phyloP scores from a whole-genome alignment of 495 filamentous ascomycete species.

The Tuber magnatum region DNA sequence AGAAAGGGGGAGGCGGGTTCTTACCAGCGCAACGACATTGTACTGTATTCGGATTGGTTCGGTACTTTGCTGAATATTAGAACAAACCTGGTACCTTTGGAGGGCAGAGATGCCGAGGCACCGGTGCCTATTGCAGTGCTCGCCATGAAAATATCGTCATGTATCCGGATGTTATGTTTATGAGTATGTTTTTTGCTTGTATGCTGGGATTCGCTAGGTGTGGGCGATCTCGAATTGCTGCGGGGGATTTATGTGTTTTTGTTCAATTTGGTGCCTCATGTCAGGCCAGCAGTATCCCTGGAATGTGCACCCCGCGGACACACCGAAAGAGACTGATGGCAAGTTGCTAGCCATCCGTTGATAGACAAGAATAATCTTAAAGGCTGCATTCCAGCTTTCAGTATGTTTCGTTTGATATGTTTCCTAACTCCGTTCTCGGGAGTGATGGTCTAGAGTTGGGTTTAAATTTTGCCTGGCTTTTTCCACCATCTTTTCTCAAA shows the following conservation, averaged over 20 bases:
- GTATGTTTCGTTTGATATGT: neutral
- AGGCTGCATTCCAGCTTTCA: neutral
- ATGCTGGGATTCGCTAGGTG: neutral
- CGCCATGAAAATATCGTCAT: neutral
- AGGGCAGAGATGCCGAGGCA: neutral
- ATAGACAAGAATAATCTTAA: neutral
- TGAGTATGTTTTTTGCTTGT: neutral
- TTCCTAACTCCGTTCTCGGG: neutral
- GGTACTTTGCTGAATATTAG: neutral
- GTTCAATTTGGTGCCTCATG: slow-evolving; percentile 1
- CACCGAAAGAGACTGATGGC: neutral
- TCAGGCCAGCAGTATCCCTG: neutral
- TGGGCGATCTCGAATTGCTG: neutral
- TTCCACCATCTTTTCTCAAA: neutral
- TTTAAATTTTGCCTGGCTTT: neutral
- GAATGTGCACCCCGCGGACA: neutral
- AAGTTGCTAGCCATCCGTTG: neutral
- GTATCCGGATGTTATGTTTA: neutral
- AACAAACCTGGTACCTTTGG: neutral
- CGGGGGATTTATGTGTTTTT: neutral
- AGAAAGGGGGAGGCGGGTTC: neutral
- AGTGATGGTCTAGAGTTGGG: neutral
- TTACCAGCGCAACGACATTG: neutral
- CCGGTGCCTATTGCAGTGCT: neutral
- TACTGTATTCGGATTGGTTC: neutral